These are phyloP conservation scores for Hypoxylon perforatum DNA, from an alignment of 495 filamentous ascomycete species.

Conservation along the genomic window DNA sequence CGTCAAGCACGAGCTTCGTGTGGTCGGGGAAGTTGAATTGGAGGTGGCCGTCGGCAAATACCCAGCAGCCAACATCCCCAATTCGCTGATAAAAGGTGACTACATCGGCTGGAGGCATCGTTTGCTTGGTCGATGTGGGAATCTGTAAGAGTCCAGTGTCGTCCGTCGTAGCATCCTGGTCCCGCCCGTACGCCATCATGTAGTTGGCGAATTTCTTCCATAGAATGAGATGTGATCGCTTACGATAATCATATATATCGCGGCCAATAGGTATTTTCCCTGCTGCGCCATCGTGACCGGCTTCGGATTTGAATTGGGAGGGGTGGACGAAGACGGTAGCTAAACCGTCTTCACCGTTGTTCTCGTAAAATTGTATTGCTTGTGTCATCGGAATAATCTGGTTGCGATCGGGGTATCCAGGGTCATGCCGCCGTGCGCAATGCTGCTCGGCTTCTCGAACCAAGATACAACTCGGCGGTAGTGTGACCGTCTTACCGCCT, in stretches of 20 bases:
- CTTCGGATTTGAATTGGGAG: constrained; percentile 65
- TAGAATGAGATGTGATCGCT: constrained; percentile 77
- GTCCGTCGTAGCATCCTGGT: constrained; percentile 60
- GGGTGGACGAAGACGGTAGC: constrained; percentile 69
- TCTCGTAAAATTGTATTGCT: constrained; percentile 82
- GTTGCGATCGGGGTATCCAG: constrained; percentile 67
- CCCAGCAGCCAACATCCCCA: constrained; percentile 89
- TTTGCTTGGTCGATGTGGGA: constrained; percentile 58
- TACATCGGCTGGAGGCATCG: constrained; percentile 66
- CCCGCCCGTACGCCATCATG: constrained; percentile 75
- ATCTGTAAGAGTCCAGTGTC: constrained; percentile 57
- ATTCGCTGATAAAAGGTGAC: constrained; percentile 90
- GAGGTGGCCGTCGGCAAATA: constrained; percentile 86
- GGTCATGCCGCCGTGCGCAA: constrained; percentile 65
- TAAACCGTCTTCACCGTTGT: constrained; percentile 73
- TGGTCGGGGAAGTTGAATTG: constrained; percentile 98
- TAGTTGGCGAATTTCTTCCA: constrained; percentile 96
- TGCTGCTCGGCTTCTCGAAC: constrained; percentile 73
- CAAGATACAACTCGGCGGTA: constrained; percentile 73
- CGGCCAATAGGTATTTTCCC: constrained; percentile 63
- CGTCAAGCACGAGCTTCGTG: constrained; percentile 87
- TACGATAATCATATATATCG: constrained; percentile 73
- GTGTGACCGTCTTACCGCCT: constrained; percentile 57
- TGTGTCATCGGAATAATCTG: constrained; percentile 74
- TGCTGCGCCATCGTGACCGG: constrained; percentile 62